Evolutionary conservation across 169 alveolate genomes (phyloP).

Genomic region (Perkinsus marinus): DNA sequence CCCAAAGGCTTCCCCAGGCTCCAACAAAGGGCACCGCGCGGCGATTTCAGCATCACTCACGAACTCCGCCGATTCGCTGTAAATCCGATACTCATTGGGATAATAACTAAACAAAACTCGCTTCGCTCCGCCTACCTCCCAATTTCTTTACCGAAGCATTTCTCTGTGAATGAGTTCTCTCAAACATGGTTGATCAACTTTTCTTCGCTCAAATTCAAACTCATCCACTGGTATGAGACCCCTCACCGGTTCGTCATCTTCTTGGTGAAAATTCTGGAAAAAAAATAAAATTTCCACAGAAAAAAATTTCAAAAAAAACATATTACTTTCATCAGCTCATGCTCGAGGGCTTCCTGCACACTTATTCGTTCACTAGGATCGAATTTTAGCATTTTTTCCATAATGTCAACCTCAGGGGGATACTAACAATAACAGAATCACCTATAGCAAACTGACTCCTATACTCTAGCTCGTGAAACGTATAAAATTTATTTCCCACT

Average conservation of each 20-base stretch:
- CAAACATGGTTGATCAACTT: neutral
- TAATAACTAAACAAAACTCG: neutral
- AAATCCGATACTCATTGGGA: neutral
- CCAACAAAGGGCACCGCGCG: neutral
- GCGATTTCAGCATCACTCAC: neutral
- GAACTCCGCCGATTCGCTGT: neutral
- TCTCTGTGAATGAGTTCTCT: neutral
- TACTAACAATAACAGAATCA: constrained; percentile 2
- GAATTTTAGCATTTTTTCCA: constrained; percentile 3
- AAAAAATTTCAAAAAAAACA: neutral
- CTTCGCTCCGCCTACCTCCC: neutral
- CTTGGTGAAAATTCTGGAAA: neutral
- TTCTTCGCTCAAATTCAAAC: neutral
- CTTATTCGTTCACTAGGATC: constrained; percentile 17
- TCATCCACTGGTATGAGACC: neutral
- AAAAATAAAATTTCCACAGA: neutral
- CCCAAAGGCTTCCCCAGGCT: neutral
- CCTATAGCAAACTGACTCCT: too few species aligned
- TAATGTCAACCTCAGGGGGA: neutral
- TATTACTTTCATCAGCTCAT: constrained; percentile 11
- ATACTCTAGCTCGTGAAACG: too few species aligned
- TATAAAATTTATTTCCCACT: too few species aligned
- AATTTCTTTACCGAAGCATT: neutral
- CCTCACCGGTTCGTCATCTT: neutral
- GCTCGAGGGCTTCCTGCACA: constrained; percentile 19